Conservation (phyloP, 2,329 filamentous ascomycete species). For the Epichloe festucae region DNA sequence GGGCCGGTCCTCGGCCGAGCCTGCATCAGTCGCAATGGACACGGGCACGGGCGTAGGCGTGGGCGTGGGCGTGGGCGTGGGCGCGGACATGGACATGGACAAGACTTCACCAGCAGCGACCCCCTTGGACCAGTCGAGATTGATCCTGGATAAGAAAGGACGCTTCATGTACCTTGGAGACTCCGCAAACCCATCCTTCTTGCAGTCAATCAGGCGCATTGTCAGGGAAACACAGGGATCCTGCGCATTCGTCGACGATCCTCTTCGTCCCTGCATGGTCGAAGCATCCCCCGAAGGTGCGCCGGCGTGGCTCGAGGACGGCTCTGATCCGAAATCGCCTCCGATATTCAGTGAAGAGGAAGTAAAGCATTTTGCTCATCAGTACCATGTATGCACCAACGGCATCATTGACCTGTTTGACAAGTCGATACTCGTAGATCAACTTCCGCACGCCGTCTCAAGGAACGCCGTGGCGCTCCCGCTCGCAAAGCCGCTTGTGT, state of each 20-base stretch:
- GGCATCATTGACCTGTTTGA: conserved; percentile 22
- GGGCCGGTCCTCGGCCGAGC: neutral
- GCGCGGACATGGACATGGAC: neutral
- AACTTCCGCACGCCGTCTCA: conserved; percentile 8
- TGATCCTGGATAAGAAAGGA: conserved; percentile 5
- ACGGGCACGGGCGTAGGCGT: neutral
- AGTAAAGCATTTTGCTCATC: conserved; percentile 2
- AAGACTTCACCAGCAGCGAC: conserved; percentile 12
- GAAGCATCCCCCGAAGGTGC: conserved; percentile 14
- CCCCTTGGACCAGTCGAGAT: conserved; percentile 5
- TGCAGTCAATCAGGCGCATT: conserved; percentile 15
- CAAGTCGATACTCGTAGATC: conserved; percentile 13
- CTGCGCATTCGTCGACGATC: conserved; percentile 16
- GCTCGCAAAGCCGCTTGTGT: conserved; percentile 23
- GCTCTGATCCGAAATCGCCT: neutral
- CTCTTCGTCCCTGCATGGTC: conserved; percentile 14
- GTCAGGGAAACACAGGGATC: conserved; percentile 11
- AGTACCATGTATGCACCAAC: conserved; percentile 12
- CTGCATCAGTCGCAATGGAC: neutral
- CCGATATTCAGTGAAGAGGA: conserved; percentile 2
- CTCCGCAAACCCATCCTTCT: conserved; percentile 10
- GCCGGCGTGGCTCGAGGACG: conserved; percentile 9
- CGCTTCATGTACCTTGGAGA: conserved; percentile 7
- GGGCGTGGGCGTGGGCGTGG: neutral
- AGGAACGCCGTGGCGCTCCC: conserved; percentile 3